Conservation (phyloP, 176 grass and related monocot species). For the Carex scoparia region DNA sequence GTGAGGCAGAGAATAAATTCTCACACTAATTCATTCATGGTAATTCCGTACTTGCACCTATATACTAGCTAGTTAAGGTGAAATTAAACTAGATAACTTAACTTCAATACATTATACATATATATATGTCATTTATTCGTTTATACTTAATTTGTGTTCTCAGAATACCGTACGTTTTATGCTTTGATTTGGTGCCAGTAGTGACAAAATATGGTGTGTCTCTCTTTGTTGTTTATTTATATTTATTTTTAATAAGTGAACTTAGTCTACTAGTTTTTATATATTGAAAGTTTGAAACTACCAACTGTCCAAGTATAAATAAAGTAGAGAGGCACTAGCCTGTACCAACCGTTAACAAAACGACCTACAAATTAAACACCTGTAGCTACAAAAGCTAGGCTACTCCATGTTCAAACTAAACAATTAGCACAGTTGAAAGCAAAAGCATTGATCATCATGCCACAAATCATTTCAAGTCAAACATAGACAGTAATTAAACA, state of each 20-base stretch:
- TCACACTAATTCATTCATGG: not conserved
- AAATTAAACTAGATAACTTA: not conserved
- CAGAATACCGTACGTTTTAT: too few species aligned
- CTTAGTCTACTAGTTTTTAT: not conserved
- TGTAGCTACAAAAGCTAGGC: not conserved
- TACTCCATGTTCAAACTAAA: not conserved
- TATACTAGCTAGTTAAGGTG: not conserved
- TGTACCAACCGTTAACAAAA: not conserved
- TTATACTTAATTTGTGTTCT: too few species aligned
- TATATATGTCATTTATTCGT: too few species aligned
- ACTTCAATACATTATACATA: not conserved
- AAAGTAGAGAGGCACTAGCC: not conserved
- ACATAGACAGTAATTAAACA: not conserved
- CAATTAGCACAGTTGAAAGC: not conserved
- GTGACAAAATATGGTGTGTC: not conserved
- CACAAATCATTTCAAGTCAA: not conserved
- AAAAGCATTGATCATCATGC: not conserved
- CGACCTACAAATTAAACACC: not conserved
- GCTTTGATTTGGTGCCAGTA: too few species aligned
- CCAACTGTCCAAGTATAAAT: not conserved
- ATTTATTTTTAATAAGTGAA: not conserved
- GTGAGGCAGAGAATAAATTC: not conserved
- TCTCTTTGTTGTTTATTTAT: not conserved
- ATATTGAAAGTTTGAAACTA: not conserved
- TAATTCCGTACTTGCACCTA: too few species aligned